Base-by-base conservation (phyloP, 345 rosid genomes). In the Pugionium dolabratum region DNA sequence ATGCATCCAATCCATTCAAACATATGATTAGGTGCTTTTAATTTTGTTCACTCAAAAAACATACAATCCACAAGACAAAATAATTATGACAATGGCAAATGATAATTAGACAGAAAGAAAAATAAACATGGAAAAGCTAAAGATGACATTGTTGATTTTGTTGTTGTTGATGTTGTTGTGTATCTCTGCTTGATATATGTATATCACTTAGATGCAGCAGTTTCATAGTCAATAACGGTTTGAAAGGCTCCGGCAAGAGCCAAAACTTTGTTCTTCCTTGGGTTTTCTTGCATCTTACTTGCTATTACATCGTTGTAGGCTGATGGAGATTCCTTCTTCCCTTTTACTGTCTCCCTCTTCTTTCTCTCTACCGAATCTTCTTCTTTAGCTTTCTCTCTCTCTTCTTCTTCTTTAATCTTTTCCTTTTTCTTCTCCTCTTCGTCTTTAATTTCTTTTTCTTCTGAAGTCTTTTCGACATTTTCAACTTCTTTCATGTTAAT, bases 181-280 rank as follows among this genome's bases (percentile, higher is more conserved):
- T 37, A 5, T 61, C 9, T 50, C 5, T 64, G 53, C 34, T 49
- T 40, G 44, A 40, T 40, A 40, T 40, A 59, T 46, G n/a, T 6
- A 2, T 42, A 41, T 78, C 72, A 77, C 75, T 81, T 83, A 56
- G 87, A 75, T 42, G 75, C 69, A 25, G 80, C 79, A 47, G 93
- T 66, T 81, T 91, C 89, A 55, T 87, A 81, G 67, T 85, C 94
- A 25, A 92, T 92, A 73, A 87, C 98, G 11, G 91, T 87, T 83
- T 92, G 85, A 52, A 92, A 92, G 25, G 98, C 98, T 33, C 98
- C 96, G 18, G 83, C 98, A 62, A 92, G 72, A 41, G 96, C 95
- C 53, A 61, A 80, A 56, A 92, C 98, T 61, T 83, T 92, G 90
- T 86, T 92, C 84, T 78, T 89, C 80, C 85, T 89, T 2, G 71